Evolutionary conservation across 2,329 filamentous ascomycete genomes (phyloP), one percentile per base, ranked within the genome.

Genomic region (Scolecobasidium constrictum): DNA sequence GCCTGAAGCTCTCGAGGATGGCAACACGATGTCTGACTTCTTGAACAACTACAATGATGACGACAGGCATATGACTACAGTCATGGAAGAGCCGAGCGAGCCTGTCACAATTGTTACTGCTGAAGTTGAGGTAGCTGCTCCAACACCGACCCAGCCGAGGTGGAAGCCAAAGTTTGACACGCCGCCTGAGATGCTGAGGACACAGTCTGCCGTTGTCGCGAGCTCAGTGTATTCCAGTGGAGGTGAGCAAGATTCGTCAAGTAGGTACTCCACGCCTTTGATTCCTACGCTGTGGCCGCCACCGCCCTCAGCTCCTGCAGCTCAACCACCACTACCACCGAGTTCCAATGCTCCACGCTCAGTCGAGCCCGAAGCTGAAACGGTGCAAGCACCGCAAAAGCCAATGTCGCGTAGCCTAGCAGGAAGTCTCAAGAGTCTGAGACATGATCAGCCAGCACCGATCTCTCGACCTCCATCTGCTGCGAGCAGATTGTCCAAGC

Each of bases 121-220:
- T 36, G 40, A 42, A 28, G 31, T 42, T 21, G 40, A 42, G 31
- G 40, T 42, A 11, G 40, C 31, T 22, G 40, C 40, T 42, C 40
- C 40, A 13, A 42, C 40, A 6, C 40, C 40, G 7, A 42, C 31
- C 21, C 34, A 36, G 13, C 34, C 34, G 9, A 19, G 22, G n/a
- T 42, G 40, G 40, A n/a, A 26, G 15, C 40, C 40, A 21, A 31
- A 31, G 15, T 42, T 42, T 16, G 18, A 42, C 18, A 23, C 40
- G 19, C 31, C 31, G 4, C 15, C 34, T 18, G 40, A 42, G 7
- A 22, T 31, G 9, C 31, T 26, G 12, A 16, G 40, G n/a, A 17
- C 40, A 16, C 40, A 42, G n/a, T 42, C 40, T 4, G 40, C 31
- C 21, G 23, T 42, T 18, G 20, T 42, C 18, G 18, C 40, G 36